phyloP scores from a whole-genome alignment of 176 grass and related monocot species.

The Neostapfia colusana region DNA sequence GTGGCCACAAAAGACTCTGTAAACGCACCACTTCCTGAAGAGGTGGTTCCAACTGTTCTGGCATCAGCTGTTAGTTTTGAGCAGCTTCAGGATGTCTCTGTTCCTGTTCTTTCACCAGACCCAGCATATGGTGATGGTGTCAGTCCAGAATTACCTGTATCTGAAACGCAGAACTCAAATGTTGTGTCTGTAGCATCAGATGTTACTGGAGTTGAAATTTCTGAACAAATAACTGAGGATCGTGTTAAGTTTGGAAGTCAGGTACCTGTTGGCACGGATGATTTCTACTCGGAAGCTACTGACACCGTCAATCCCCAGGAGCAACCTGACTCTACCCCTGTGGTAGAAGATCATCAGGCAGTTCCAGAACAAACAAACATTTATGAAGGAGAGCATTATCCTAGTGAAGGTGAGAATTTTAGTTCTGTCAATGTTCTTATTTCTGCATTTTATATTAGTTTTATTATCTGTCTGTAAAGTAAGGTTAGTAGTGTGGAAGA shows the following conservation, averaged over 20 bases:
- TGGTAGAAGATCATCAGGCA: slow-evolving; percentile 17
- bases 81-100: not conserved
- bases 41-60: not conserved
- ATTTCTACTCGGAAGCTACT: slow-evolving; percentile 12
- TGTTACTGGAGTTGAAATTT: not conserved
- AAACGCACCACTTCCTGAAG: slow-evolving; percentile 21
- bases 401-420: slow-evolving; percentile 35
- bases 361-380: slow-evolving; percentile 3
- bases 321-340: slow-evolving; percentile 34
- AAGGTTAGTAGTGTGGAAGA: not conserved
- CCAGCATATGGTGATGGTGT: slow-evolving; percentile 16
- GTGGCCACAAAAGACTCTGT: not conserved
- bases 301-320: slow-evolving; percentile 20
- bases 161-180: slow-evolving; percentile 16
- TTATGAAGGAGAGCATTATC: not conserved
- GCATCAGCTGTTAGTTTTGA: slow-evolving; percentile 24
- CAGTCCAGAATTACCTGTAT: slow-evolving; percentile 16
- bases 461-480: not conserved
- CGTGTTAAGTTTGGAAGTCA: not conserved
- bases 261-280: slow-evolving; percentile 8
- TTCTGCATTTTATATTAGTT: not conserved
- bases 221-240: slow-evolving; percentile 11
- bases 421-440: not conserved
- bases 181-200: not conserved
- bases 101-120: slow-evolving; percentile 1